Evolutionary conservation across 2,329 filamentous ascomycete genomes (phyloP), one percentile per base, ranked within the genome.

Genomic region (Xylariaceae sp.): DNA sequence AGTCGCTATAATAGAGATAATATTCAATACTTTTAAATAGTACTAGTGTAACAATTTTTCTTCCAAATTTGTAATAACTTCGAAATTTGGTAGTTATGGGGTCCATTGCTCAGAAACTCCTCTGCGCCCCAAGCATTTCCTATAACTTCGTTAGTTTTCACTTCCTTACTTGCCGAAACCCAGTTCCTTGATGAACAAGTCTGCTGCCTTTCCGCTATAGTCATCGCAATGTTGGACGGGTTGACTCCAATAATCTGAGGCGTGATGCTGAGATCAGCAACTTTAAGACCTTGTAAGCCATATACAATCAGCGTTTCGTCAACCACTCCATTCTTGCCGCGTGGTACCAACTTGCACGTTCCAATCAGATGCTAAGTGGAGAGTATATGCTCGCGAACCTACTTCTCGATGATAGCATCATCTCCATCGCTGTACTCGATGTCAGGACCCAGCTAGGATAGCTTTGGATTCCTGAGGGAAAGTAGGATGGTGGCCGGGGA

Each of bases 391-490:
- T 63, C 53, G 1, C 67, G 59, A 16, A 66, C n/a, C 51, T 52
- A 66, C 25, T 67, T 55, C 51, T 70, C 65, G 38, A 76, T 70
- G 2, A 64, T 64, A 43, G 64, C 59, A 47, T 74, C 65, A 37
- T 74, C 32, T 64, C 66, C 49, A 0, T 68, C 64, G 0, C 71
- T 73, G 42, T 73, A 68, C 2, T 76, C 73, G 14, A 34, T 33
- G 22, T 40, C 14, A 3, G n/a, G 20, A 22, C 17, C 10, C 22
- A 39, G 17, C 23, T 6, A 4, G 2, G 22, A 6, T 11, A 19
- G 42, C 42, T 63, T 65, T 12, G 75, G 53, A 10, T 59, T 60
- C 6, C 53, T 57, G 42, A 6, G 38, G 16, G 32, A 41, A 41
- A 4, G 7, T 20, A 5, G 29, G 44, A 12, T 42, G 70, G 0